A percentile compares a stretch with the other conserved stretches of the same genome.
phyloP scores from a whole-genome alignment of 2,329 filamentous ascomycete genomes.

The Nemania sp. region DNA sequence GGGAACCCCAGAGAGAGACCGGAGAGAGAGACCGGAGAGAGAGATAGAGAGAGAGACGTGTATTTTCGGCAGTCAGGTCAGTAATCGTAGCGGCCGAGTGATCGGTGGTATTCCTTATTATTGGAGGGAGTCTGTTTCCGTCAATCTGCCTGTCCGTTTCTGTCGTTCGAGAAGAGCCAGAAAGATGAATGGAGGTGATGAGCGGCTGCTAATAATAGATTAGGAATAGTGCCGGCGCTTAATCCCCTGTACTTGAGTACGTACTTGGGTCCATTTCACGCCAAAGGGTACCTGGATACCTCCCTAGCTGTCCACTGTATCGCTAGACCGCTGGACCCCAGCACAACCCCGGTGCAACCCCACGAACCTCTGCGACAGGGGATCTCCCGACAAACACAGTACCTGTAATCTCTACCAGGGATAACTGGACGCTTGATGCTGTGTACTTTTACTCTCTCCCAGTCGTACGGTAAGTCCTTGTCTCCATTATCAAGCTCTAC shows the following conservation, averaged over 20 bases:
- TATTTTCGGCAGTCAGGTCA: slow-evolving; percentile 15
- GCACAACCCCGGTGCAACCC: slow-evolving; percentile 32
- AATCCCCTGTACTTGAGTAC: slow-evolving; percentile 33
- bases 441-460: neutral
- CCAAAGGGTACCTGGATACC: too few species aligned
- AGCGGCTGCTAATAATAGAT: slow-evolving; percentile 51
- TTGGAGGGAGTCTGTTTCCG: slow-evolving; percentile 6
- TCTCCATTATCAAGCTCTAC: slow-evolving; percentile 6
- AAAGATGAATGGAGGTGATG: slow-evolving; percentile 35
- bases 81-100: neutral
- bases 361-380: slow-evolving; percentile 33
- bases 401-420: slow-evolving; percentile 9
- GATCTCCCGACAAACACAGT: slow-evolving; percentile 40
- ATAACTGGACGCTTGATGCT: neutral
- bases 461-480: neutral
- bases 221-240: slow-evolving; percentile 49
- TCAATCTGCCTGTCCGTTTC: too few species aligned
- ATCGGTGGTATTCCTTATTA: neutral
- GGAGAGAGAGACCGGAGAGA: too few species aligned
- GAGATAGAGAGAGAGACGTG: neutral
- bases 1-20: neutral
- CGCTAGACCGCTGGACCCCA: slow-evolving; percentile 30
- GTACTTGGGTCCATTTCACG: neutral
- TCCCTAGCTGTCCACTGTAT: too few species aligned
- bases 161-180: neutral